Percentiles rank a stretch among this genome's conserved stretches.
phyloP scores from a whole-genome alignment of 2,329 filamentous ascomycete genomes.

The Talaromyces amestolkiae region DNA sequence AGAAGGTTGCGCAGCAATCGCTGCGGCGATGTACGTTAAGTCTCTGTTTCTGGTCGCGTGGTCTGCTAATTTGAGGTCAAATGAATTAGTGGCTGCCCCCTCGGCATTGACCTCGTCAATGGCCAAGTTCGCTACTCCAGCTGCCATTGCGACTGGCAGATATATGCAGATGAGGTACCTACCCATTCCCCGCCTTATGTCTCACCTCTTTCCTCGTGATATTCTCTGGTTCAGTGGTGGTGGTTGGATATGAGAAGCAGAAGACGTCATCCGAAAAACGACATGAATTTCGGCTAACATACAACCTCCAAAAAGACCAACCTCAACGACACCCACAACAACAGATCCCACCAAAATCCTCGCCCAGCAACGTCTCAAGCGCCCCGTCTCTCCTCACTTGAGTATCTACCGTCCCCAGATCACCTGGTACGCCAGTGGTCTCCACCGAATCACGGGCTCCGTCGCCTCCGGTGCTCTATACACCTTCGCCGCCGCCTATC shows the following conservation, averaged over 20 bases:
- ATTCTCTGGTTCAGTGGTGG: neutral
- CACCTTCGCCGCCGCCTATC: constrained; percentile 75
- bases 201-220: too few species aligned
- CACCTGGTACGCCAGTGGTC: constrained; percentile 73
- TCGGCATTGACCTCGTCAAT: constrained; percentile 43
- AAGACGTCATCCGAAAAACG: constrained; percentile 21
- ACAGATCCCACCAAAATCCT: constrained; percentile 58
- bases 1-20: constrained; percentile 49
- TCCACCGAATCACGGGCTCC: constrained; percentile 82
- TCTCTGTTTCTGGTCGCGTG: neutral
- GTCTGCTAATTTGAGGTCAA: neutral
- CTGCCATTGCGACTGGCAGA: constrained; percentile 44
- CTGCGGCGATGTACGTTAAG: constrained; percentile 48
- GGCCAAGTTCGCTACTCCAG: constrained; percentile 44
- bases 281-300: constrained; percentile 18
- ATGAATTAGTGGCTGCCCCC: constrained; percentile 44
- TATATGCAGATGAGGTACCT: constrained; percentile 47
- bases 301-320: constrained; percentile 25
- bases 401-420: constrained; percentile 82
- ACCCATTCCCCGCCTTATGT: neutral
- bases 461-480: constrained; percentile 72
- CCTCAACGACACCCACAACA: constrained; percentile 30
- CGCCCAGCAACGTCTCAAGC: constrained; percentile 72
- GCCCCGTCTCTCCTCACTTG: constrained; percentile 82
- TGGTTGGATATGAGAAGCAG: neutral